Evolutionary conservation across 768 basidiomycete genomes (phyloP).

Genomic region (Leccinum fibrillosum): DNA sequence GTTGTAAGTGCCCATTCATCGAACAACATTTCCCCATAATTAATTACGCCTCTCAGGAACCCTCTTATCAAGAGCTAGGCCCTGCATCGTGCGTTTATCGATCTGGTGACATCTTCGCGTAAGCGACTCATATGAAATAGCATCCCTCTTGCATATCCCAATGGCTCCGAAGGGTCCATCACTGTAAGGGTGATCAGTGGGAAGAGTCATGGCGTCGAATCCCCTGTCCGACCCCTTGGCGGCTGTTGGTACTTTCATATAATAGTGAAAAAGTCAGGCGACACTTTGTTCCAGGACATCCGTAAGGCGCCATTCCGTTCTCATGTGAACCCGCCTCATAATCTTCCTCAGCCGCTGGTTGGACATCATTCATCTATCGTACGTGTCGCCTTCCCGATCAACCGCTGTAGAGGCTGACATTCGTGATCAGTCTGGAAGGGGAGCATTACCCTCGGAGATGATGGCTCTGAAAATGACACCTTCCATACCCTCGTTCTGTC

Average conservation of each 20-base stretch:
- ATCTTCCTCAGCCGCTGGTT: conserved; percentile 56
- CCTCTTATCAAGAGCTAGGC: conserved; percentile 79
- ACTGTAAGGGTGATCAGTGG: conserved; percentile 87
- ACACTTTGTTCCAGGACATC: conserved; percentile 73
- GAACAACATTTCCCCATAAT: background rate
- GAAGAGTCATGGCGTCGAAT: conserved; percentile 79
- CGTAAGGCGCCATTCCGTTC: conserved; percentile 45
- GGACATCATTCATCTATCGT: conserved; percentile 91
- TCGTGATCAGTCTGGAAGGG: conserved; percentile 43
- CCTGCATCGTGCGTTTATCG: conserved; percentile 48
- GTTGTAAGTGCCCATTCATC: conserved; percentile 38
- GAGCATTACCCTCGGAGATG: conserved; percentile 54
- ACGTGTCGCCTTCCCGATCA: conserved; percentile 22
- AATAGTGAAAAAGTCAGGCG: conserved; percentile 57
- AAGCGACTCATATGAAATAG: conserved; percentile 31
- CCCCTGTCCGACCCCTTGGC: conserved; percentile 86
- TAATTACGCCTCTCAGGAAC: conserved; percentile 44
- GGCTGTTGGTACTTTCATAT: conserved; percentile 94
- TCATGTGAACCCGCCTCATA: background rate
- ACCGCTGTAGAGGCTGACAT: background rate
- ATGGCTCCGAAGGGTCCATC: conserved; percentile 62
- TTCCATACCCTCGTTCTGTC: conserved; percentile 89
- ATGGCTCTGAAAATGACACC: conserved; percentile 42
- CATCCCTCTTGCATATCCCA: conserved; percentile 71
- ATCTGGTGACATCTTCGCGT: conserved; percentile 1